Base-by-base conservation (phyloP, 2,329 filamentous ascomycete species). In the Neofusicoccum kwambonambiense region DNA sequence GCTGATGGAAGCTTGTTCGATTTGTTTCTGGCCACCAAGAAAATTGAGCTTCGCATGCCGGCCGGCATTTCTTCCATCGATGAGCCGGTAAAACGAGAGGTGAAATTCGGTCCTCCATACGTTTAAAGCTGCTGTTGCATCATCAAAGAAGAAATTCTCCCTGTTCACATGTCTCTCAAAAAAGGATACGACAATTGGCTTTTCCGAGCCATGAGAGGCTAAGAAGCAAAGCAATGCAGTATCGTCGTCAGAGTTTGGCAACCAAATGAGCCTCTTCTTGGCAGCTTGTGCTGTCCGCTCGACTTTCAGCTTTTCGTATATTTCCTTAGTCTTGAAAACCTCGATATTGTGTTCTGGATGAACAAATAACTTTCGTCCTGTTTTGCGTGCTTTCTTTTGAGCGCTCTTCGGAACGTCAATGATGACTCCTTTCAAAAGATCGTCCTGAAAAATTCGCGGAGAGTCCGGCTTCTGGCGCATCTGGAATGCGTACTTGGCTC, bases 1-100 rank as follows among this genome's bases (percentile, higher is more conserved):
- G 0, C 73, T 66, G 27, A 69, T 68, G 0, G 69, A 66, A 0
- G 67, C 68, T 47, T 67, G 66, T 5, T 64, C 42, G 17, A 74
- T 17, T n/a, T 34, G 22, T 22, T 22, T 17, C 8, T 51, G n/a
- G 1, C 37, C 35, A 19, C 39, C 37, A 11, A 34, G 22, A 22
- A 22, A 22, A 22, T 22, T 22, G 22, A 22, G 22, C 22, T 22
- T 22, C 22, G 22, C 22, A 22, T 22, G 22, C 22, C 22, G 22
- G 22, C 22, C 22, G 22, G 22, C 22, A 22, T 22, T 22, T 3
- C 22, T 22, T 22, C 22, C 22, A 22, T 17, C 7, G 3, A 31
- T 11, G 4, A 61, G 31, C 27, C 22, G 15, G 9, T 37, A 61
- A 31, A 49, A 61, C 1, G 57, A 49, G 1, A 61, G n/a, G 13